Evolutionary conservation across 2,329 filamentous ascomycete species (phyloP), one percentile per base, ranked within the genome.

Genomic region (Fusarium sp.): DNA sequence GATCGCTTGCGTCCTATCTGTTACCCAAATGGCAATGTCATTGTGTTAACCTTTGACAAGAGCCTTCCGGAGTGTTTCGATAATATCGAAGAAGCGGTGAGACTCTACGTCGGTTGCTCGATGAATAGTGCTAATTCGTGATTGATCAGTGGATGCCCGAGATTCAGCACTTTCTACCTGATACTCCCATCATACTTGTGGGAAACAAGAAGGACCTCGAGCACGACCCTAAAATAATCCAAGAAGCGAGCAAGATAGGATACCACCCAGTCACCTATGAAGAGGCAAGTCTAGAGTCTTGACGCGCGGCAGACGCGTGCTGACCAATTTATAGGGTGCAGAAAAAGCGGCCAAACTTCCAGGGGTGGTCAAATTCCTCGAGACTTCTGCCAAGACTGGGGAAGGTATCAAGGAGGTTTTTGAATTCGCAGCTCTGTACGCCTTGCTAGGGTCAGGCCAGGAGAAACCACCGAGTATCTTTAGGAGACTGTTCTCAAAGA

Each of bases 171-270:
- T 57, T 57, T 37, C 54, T 57, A 17, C 33, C 54, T 6, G 37
- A 37, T 37, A 12, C 25, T 6, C 54, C 54, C 54, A 57, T 57
- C 20, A 37, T 57, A 35, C 20, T 57, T 10, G 54, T 57, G 15
- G 54, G 54, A 3, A 57, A 57, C 7, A 57, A 57, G 54, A 57
- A 57, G 54, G 54, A 57, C 15, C 54, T 57, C n/a, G 54, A 57
- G 15, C 9, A 37, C 32, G 54, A 57, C 54, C 54, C 33, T n/a
- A 20, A 22, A 17, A 11, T 37, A 25, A 37, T 37, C 32, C 32
- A 17, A 25, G 32, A 57, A 27, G 22, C 33, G 2, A 57, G 20
- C 4, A 37, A 37, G 54, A 57, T 27, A 15, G 54, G 32, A 17
- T 15, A 10, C 6, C 54, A 37, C 33, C 54, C 33, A 25, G 20